Percentiles rank a stretch among this genome's conserved stretches.
Evolutionary conservation across 352 stramenopile genomes (phyloP).

Genomic region (Phytophthora rubi): DNA sequence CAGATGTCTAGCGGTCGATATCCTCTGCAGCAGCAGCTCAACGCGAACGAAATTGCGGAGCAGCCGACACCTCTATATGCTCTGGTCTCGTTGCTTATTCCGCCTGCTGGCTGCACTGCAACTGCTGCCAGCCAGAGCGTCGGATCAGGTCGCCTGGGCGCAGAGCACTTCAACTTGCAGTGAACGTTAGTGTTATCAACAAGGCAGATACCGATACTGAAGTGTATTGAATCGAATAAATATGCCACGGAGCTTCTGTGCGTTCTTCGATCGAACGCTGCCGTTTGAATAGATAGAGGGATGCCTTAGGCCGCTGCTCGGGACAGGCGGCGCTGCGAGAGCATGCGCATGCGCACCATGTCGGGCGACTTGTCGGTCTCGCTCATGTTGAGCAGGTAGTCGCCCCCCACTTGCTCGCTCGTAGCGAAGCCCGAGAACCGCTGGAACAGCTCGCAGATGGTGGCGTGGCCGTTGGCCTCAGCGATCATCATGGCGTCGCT

Average conservation of each 20-base stretch:
- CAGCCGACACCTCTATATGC: neutral
- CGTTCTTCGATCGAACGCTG: slow-evolving; percentile 35
- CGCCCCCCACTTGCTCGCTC: slow-evolving; percentile 29
- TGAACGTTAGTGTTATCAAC: neutral
- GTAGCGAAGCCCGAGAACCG: slow-evolving; percentile 40
- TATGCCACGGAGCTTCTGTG: slow-evolving; percentile 11
- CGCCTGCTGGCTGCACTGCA: neutral
- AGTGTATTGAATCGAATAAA: slow-evolving; percentile 33
- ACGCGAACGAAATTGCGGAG: neutral
- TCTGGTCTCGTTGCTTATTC: neutral
- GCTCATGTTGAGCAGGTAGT: slow-evolving; percentile 43
- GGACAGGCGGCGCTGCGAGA: slow-evolving; percentile 43
- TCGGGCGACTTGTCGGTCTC: slow-evolving; percentile 43
- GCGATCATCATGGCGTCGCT: slow-evolving; percentile 83
- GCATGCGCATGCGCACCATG: slow-evolving; percentile 39
- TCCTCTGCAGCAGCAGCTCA: too few relatives aligned
- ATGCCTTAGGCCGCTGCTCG: slow-evolving; percentile 16
- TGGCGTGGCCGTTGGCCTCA: slow-evolving; percentile 63
- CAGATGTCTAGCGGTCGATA: too few relatives aligned
- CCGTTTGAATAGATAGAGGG: slow-evolving; percentile 30
- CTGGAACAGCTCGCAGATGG: slow-evolving; percentile 74
- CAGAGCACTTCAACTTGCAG: slow-evolving; percentile 10
- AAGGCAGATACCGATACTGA: neutral
- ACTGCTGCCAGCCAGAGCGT: neutral
- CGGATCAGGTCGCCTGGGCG: slow-evolving; percentile 1